Percentiles rank a stretch among this genome's conserved stretches.
These are phyloP conservation scores for Lachancea kluyveri DNA, from an alignment of 805 yeast genomes.

Conservation along the genomic window DNA sequence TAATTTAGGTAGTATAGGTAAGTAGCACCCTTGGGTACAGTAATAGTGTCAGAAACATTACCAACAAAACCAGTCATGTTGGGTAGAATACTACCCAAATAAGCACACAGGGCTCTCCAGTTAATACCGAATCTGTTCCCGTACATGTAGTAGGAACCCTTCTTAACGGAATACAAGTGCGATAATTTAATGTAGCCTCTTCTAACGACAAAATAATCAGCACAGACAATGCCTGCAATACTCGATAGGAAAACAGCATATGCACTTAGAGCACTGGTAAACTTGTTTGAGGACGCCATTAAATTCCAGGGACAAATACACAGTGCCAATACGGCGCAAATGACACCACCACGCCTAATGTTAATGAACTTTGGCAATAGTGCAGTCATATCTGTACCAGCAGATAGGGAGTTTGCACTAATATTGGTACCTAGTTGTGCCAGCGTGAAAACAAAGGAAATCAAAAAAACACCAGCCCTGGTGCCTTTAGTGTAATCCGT, in stretches of 20 bases:
- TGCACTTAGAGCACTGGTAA: slow-evolving; percentile 73
- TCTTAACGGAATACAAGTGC: slow-evolving; percentile 52
- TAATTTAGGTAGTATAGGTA: slow-evolving; percentile 62
- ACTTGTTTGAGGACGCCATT: slow-evolving; percentile 58
- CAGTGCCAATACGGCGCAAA: slow-evolving; percentile 66
- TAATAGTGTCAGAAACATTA: slow-evolving; percentile 43
- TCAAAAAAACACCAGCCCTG: slow-evolving; percentile 74
- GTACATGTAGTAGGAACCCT: slow-evolving; percentile 49
- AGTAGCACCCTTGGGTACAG: slow-evolving; percentile 62
- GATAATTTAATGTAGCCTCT: slow-evolving; percentile 59
- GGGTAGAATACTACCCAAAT: slow-evolving; percentile 71
- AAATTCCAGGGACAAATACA: slow-evolving; percentile 81
- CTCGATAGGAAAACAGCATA: slow-evolving; percentile 77
- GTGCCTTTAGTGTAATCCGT: slow-evolving; percentile 43
- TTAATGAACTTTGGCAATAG: slow-evolving; percentile 54
- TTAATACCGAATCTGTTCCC: slow-evolving; percentile 52
- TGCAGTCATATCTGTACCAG: slow-evolving; percentile 68
- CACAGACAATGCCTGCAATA: slow-evolving; percentile 67
- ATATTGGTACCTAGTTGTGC: slow-evolving; percentile 77
- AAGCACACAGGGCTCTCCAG: slow-evolving; percentile 81
- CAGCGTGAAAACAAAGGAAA: slow-evolving; percentile 60
- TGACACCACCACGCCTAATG: slow-evolving; percentile 73
- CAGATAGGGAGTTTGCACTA: slow-evolving; percentile 62
- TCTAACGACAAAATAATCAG: slow-evolving; percentile 66
- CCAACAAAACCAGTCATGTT: slow-evolving; percentile 86